Conservation (phyloP, 2,329 filamentous ascomycete genomes). For the Helotiales sp. region DNA sequence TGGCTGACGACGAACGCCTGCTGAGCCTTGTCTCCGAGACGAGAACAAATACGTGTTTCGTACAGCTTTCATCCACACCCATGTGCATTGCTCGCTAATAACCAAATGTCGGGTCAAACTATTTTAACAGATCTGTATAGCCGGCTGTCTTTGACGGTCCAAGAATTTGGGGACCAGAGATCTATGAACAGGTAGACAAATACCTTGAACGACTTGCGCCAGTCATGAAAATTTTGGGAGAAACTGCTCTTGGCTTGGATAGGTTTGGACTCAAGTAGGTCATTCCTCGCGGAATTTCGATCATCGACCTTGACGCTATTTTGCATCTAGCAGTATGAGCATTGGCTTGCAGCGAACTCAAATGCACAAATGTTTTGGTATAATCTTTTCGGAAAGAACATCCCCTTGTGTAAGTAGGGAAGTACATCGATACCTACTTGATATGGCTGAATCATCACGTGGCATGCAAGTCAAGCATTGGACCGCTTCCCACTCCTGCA, state of each 20-base stretch:
- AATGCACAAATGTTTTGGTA: no score
- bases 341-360: no score
- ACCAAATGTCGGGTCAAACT: no score
- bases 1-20: constrained; percentile 16
- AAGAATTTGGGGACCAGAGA: constrained; percentile 13
- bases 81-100: constrained; percentile 22
- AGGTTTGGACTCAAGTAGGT: background rate
- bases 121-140: constrained; percentile 26
- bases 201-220: constrained; percentile 24
- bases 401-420: no score
- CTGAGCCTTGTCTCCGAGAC: constrained; percentile 23
- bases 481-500: background rate
- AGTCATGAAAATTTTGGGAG: constrained; percentile 20
- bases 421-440: no score
- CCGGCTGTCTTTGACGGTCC: constrained; percentile 26
- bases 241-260: constrained; percentile 12
- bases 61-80: constrained; percentile 24
- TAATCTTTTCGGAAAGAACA: no score
- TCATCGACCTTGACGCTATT: no score
- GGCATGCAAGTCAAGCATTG: background rate
- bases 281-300: no score
- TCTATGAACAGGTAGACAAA: constrained; percentile 14
- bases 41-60: constrained; percentile 26
- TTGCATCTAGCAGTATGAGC: no score
- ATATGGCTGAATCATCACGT: background rate